Evolutionary conservation across 768 basidiomycete species (phyloP).

Genomic region (Butyriboletus loyo): DNA sequence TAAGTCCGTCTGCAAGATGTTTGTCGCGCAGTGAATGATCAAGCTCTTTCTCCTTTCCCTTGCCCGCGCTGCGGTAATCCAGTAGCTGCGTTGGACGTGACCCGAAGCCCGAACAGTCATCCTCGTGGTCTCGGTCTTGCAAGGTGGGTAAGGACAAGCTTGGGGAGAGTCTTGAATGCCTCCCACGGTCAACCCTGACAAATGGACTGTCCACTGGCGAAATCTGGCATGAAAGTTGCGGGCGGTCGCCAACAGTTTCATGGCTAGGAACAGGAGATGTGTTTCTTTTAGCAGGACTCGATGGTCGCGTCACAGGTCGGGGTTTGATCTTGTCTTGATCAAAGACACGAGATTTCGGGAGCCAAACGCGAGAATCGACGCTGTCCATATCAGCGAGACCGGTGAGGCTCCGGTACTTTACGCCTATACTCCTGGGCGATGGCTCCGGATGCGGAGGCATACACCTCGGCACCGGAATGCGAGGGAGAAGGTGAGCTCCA

Average conservation of each 20-base stretch:
- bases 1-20: slow-evolving; percentile 1
- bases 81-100: neutral
- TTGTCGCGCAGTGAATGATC: neutral
- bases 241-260: neutral
- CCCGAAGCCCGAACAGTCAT: neutral
- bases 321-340: slow-evolving; percentile 27
- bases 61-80: neutral
- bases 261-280: neutral
- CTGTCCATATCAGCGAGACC: slow-evolving; percentile 11
- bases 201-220: slow-evolving; percentile 9
- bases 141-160: slow-evolving; percentile 20
- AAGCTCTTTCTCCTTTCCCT: slow-evolving; percentile 1
- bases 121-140: slow-evolving; percentile 1
- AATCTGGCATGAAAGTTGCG: neutral
- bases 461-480: slow-evolving; percentile 8
- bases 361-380: slow-evolving; percentile 29
- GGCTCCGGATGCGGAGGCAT: slow-evolving; percentile 5
- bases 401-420: slow-evolving; percentile 19
- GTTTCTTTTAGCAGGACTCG: slow-evolving; percentile 20
- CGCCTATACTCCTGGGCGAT: slow-evolving; percentile 11
- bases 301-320: slow-evolving; percentile 18
- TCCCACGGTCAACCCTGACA: slow-evolving; percentile 22
- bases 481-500: neutral
- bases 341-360: slow-evolving; percentile 22
- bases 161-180: slow-evolving; percentile 14